These are phyloP conservation scores for Stereocaulon alpinum DNA, from an alignment of 495 filamentous ascomycete species.

Conservation along the genomic window DNA sequence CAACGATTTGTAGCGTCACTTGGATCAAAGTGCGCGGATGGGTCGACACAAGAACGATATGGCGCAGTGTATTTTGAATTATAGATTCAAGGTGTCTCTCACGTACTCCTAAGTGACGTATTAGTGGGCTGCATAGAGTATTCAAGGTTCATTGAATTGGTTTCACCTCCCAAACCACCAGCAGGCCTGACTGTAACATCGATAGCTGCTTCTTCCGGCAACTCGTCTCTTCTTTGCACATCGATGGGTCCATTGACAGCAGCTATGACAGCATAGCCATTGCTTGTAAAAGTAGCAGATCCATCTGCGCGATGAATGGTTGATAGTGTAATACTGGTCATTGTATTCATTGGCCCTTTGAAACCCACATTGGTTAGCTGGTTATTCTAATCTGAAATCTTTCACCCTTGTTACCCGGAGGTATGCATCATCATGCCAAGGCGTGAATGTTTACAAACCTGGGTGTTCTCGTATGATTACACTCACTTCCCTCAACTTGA, in stretches of 20 bases:
- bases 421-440: not conserved
- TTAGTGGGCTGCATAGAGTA: constrained; percentile 22
- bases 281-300: constrained; percentile 70
- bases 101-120: constrained; percentile 45
- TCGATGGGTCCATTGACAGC: constrained; percentile 91
- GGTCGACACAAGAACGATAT: constrained; percentile 56
- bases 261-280: constrained; percentile 71
- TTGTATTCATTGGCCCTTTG: not conserved
- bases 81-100: constrained; percentile 67
- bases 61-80: constrained; percentile 54
- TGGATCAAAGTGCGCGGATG: constrained; percentile 60
- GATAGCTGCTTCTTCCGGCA: constrained; percentile 78
- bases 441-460: not conserved
- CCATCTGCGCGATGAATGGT: constrained; percentile 70
- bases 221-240: constrained; percentile 73
- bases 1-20: constrained; percentile 54
- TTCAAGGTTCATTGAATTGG: constrained; percentile 29
- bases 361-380: not conserved
- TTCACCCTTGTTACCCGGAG: constrained; percentile 7
- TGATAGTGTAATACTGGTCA: constrained; percentile 29
- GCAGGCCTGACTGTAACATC: constrained; percentile 85
- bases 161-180: constrained; percentile 68
- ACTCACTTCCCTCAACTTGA: not conserved
- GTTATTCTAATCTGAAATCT: not conserved
- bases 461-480: no score